Conservation (phyloP, 768 basidiomycete genomes). For the Suillus bovinus region DNA sequence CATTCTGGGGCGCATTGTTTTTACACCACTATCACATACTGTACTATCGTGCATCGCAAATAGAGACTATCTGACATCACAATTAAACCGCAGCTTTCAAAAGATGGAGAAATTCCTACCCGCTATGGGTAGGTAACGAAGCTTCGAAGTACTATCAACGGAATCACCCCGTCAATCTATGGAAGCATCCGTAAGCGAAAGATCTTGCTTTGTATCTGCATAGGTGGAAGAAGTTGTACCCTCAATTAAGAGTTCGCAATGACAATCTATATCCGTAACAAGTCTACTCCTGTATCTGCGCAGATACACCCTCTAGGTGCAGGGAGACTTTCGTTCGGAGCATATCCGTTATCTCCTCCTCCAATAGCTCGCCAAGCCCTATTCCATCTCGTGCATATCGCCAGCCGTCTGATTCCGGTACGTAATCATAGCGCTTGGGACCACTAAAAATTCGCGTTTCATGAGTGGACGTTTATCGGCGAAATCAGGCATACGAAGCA, state of each 20-base stretch:
- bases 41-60: constrained; percentile 1
- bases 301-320: constrained; percentile 29
- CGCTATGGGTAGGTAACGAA: not conserved
- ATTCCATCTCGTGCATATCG: constrained; percentile 70
- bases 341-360: constrained; percentile 60
- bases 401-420: constrained; percentile 59
- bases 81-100: not conserved
- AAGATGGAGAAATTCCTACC: not conserved
- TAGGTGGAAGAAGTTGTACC: not conserved
- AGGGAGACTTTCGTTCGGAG: constrained; percentile 38
- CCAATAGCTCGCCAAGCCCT: constrained; percentile 61
- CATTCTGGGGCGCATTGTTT: not conserved
- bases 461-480: constrained; percentile 9
- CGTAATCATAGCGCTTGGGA: constrained; percentile 89
- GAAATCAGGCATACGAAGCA: not conserved
- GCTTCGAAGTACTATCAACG: too few species aligned
- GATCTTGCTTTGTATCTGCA: constrained; percentile 19
- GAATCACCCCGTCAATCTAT: not conserved
- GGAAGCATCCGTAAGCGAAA: not conserved
- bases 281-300: constrained; percentile 20
- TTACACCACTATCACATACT: constrained; percentile 4
- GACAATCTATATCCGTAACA: not conserved
- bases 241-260: not conserved
- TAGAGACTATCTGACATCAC: not conserved
- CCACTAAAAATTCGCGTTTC: constrained; percentile 52